Conservation (phyloP, 225 moss, liverwort and hornwort species). For the Sphagnum tenellum region DNA sequence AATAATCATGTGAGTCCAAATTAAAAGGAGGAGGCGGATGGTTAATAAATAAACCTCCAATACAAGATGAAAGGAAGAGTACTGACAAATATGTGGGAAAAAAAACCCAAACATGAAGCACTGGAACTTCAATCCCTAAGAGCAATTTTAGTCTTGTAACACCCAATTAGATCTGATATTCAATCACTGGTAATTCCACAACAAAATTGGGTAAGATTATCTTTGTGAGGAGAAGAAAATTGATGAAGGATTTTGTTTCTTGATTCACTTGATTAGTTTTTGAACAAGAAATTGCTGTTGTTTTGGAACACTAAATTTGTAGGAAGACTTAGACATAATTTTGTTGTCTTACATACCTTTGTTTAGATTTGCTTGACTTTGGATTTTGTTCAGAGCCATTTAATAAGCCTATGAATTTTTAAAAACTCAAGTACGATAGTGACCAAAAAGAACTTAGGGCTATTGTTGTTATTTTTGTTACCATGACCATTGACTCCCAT, state of each 20-base stretch:
- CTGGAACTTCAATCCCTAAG: no score
- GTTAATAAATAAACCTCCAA: slow-evolving; percentile 45
- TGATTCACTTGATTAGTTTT: no score
- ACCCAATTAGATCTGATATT: no score
- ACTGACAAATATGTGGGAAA: slow-evolving; percentile 33
- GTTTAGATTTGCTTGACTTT: slow-evolving; percentile 43
- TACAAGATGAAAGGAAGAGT: slow-evolving; percentile 70
- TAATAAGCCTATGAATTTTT: slow-evolving; percentile 6
- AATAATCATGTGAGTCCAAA: no score
- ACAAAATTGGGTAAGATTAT: no score
- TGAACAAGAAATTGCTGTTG: no score
- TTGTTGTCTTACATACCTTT: slow-evolving; percentile 15
- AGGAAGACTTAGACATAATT: background rate
- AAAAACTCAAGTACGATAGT: slow-evolving; percentile 18
- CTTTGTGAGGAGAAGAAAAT: no score
- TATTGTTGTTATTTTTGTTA: slow-evolving; percentile 2
- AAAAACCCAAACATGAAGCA: no score
- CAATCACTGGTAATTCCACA: no score
- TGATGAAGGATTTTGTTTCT: no score
- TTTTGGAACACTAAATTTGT: no score
- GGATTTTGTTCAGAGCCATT: slow-evolving; percentile 41
- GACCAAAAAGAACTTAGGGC: background rate
- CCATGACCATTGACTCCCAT: slow-evolving; percentile 3
- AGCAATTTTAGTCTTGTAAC: no score
- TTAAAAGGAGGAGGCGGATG: background rate